Conservation (phyloP, 73 alveolate species). For the Paramecium octaurelia region DNA sequence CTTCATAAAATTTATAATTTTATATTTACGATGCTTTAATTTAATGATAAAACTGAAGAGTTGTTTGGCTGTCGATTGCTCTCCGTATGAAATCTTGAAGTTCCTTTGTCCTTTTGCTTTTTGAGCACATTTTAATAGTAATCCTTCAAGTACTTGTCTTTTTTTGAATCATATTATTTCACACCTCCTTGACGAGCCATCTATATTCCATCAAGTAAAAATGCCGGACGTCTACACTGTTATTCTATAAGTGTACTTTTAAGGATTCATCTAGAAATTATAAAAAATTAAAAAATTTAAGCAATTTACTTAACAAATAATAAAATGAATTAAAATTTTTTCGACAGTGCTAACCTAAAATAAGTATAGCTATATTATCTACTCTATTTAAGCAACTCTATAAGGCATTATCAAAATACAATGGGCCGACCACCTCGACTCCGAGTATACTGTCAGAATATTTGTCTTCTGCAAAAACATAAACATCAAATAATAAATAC, state of each 20-base stretch:
- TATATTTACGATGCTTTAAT: neutral
- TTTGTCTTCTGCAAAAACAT: slow-evolving; percentile 12
- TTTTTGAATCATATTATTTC: neutral
- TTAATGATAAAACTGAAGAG: neutral
- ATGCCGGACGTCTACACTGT: neutral
- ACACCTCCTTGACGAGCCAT: neutral
- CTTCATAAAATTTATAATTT: neutral
- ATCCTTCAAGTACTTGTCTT: neutral
- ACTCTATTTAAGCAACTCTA: neutral
- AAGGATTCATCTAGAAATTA: neutral
- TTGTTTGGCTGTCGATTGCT: neutral
- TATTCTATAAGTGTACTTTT: neutral
- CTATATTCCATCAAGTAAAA: neutral
- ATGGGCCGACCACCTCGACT: neutral
- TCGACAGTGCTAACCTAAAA: neutral
- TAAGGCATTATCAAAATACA: neutral
- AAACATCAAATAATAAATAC: neutral
- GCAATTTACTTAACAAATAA: neutral
- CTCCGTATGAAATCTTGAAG: neutral
- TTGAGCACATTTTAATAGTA: neutral
- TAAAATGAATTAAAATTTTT: neutral
- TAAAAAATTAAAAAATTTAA: neutral
- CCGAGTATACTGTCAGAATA: neutral
- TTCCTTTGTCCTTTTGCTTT: neutral
- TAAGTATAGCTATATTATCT: neutral